Base-by-base conservation (phyloP, 2,329 filamentous ascomycete species). In the Anthostomella pinea region DNA sequence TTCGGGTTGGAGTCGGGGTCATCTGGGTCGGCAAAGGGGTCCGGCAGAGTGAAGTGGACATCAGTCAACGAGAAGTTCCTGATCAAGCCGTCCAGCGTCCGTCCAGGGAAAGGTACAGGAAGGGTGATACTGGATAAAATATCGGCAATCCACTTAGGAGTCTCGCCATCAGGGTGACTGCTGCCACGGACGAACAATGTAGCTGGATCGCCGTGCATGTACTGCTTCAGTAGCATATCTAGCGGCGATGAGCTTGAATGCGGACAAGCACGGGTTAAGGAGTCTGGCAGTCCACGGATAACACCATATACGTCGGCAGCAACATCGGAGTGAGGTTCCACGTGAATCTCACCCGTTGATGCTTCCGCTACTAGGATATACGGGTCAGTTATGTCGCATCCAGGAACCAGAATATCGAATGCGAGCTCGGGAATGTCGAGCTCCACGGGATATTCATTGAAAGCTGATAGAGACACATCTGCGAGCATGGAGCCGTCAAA, bases 11-110 rank as follows among this genome's bases (percentile, higher is more conserved):
- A 73, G 33, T 83, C 79, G 0, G 87, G 85, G 8, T 82, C 79
- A 39, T 75, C 78, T 0, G 87, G 86, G 13, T 89, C 81, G 3
- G 88, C 87, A 52, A 83, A 77, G 1, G 87, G 85, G 52, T 89
- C 80, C 1, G 93, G 93, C 29, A 98, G 68, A 31, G 78, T 79
- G 60, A 98, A 95, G 53, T 94, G 81, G 25, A 94, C 87, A 56
- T 96, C 78, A 2, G 81, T 79, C 48, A 97, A 68, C 15, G 88
- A 85, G 58, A 97, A 96, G 51, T 93, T 91, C 50, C 83, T 84
- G 57, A 98, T 85, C 11, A 95, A 67, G 47, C 85, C 81, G 48
- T 89, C 88, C 52, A 96, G 83, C 0, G 82, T 82, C 40, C 82
- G 79, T 5, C 88, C 88, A 0, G 88, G 87, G 45, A 97, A 85